Base-by-base conservation (phyloP, 2,329 filamentous ascomycete species). In the Colletotrichum cereale region DNA sequence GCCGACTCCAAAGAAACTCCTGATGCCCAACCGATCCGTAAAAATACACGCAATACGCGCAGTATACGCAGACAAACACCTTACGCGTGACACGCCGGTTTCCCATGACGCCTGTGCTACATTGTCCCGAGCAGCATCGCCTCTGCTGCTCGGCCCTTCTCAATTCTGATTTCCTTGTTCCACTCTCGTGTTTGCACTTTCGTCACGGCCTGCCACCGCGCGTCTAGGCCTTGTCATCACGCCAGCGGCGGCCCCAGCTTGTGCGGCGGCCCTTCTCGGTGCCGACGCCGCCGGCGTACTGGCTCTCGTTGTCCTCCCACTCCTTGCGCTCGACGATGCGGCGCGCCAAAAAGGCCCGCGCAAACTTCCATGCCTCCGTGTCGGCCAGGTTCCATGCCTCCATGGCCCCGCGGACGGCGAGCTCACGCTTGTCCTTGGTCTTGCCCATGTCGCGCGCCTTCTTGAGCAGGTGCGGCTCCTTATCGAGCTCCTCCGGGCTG, bases 281-380 rank as follows among this genome's bases (percentile, higher is more conserved):
- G 4, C 89, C 90, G n/a, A 88, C 87, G 26, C 89, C 89, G 11
- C 88, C 89, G 1, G 86, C 88, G 78, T 88, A 94, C 75, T 85
- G 87, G 73, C 86, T 86, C 82, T 94, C 91, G 72, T 92, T 88
- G 73, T 91, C 87, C 78, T 93, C 91, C 91, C 92, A 95, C 76
- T 87, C 84, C 75, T 84, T 79, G 67, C 92, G 84, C 84, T 94
- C 92, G 56, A 91, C 84, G 34, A 85, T 82, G 52, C 87, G 83
- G 47, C 92, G 83, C 24, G 91, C 92, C 62, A 90, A 82, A 74
- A 88, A 94, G 0, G 93, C 92, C 47, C 90, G 84, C 6, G 90
- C 87, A 77, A 95, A 95, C 76, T 88, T 89, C 93, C 93, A 96
- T 1, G 90, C 90, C 80, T 96, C 93, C 1, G 90, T 91, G 76